These are phyloP conservation scores for Telopea speciosissima DNA, from an alignment of 177 flowering plant species.

Conservation along the genomic window DNA sequence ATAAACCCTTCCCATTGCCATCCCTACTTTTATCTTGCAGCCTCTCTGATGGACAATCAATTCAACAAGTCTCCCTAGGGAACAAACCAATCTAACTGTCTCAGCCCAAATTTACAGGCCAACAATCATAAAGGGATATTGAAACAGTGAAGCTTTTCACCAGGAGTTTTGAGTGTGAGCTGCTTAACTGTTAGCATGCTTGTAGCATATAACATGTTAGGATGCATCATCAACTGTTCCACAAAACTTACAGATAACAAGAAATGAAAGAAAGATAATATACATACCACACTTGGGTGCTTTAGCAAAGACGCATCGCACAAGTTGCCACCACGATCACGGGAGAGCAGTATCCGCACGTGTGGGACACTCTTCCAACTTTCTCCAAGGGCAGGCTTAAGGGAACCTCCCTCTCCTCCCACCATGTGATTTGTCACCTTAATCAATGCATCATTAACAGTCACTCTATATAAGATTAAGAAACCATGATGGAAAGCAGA, in stretches of 20 bases:
- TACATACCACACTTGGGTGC: slow-evolving; percentile 50
- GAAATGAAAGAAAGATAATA: background rate
- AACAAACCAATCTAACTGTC: too few relatives aligned
- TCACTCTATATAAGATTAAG: background rate
- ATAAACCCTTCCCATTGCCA: too few relatives aligned
- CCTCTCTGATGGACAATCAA: too few relatives aligned
- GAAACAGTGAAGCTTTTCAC: too few relatives aligned
- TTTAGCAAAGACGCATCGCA: slow-evolving; percentile 44
- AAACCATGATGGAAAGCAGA: slow-evolving; percentile 2
- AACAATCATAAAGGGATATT: too few relatives aligned
- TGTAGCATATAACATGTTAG: background rate
- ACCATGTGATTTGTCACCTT: slow-evolving; percentile 87
- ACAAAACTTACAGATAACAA: background rate
- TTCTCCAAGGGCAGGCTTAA: slow-evolving; percentile 86
- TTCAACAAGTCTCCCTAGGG: too few relatives aligned
- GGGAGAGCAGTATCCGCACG: slow-evolving; percentile 57
- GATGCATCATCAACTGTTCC: background rate
- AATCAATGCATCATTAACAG: slow-evolving; percentile 2
- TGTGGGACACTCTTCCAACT: slow-evolving; percentile 84
- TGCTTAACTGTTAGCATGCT: background rate
- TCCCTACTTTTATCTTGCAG: too few relatives aligned
- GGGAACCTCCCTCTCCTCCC: slow-evolving; percentile 60
- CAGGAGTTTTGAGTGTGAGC: background rate
- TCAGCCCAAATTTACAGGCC: too few relatives aligned
- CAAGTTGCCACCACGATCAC: slow-evolving; percentile 31